Evolutionary conservation across 306 rosid genomes (phyloP).

Genomic region (Nissolia schottii): DNA sequence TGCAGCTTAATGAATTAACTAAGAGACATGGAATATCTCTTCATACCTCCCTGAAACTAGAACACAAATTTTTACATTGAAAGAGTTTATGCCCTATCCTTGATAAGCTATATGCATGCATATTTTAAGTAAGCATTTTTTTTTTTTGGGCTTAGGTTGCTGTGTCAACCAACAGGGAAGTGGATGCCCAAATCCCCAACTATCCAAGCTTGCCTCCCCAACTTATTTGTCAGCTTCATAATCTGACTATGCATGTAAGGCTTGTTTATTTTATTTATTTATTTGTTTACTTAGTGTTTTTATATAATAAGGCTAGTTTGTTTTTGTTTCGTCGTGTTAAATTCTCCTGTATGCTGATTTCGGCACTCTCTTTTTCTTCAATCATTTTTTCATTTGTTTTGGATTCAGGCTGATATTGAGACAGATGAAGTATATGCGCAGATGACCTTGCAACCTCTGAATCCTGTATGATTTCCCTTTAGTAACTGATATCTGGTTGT

Average conservation of each 20-base stretch:
- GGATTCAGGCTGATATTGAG: conserved; percentile 83
- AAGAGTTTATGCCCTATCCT: neutral
- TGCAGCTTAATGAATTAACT: conserved; percentile 8
- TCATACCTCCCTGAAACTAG: neutral
- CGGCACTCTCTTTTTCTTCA: neutral
- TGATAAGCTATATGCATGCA: neutral
- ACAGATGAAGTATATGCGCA: conserved; percentile 94
- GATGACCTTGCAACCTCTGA: conserved; percentile 92
- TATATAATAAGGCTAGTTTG: conserved; percentile 5
- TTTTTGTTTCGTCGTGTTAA: conserved; percentile 12
- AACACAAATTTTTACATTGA: neutral
- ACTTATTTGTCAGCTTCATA: conserved; percentile 92
- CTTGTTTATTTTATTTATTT: conserved; percentile 18
- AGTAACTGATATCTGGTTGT: neutral
- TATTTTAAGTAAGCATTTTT: conserved; percentile 17
- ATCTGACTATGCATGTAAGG: conserved; percentile 93
- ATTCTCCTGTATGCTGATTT: neutral
- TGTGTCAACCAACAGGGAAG: conserved; percentile 45
- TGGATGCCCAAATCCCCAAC: conserved; percentile 44
- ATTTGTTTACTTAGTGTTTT: neutral
- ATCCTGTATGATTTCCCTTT: conserved; percentile 54
- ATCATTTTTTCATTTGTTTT: conserved; percentile 11
- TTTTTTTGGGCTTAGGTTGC: conserved; percentile 41
- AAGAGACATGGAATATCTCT: neutral
- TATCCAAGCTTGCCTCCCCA: conserved; percentile 57